Evolutionary conservation across 805 yeast species (phyloP), one percentile per base, ranked within the genome.

Genomic region (Torulaspora franciscae): DNA sequence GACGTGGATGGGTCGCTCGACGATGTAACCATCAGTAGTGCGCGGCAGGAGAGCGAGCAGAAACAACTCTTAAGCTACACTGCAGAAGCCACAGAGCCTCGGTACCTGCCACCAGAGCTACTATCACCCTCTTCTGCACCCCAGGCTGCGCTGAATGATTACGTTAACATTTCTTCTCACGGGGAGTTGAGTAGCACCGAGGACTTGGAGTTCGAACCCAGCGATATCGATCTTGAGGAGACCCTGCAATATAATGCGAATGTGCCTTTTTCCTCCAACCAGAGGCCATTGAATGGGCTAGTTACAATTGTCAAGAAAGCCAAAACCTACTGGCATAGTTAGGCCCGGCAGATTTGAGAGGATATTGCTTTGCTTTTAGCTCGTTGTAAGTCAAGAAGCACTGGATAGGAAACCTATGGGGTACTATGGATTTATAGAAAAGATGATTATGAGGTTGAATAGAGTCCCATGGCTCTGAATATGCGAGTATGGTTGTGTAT

Each of bases 151-250:
- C 32, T 41, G 32, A 48, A 50, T 38, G 62, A 60, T 29, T 61
- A 56, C 32, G 55, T 61, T 4, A 60, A 59, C 23, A 49, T 61
- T 13, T 57, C 63, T 6, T 61, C 66, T 2, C 54, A 53, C 28
- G 57, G 61, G 26, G 64, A 61, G 39, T 41, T 61, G 23, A 57
- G 64, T 40, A 59, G 63, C 35, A 51, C 59, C 1, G 66, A 61
- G 41, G 59, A 61, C 36, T 42, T 61, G 32, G 51, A 50, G 11
- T 42, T 46, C 14, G 49, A 47, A n/a, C 46, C 52, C 1, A 32
- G 32, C 14, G 52, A 46, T 17, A 39, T 43, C 10, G 49, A 50
- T 29, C 37, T 50, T 22, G 54, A 50, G 15, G 51, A 45, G 22
- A 47, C 51, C 6, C 42, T 47, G 22, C 54, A 47, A 32, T 48